phyloP scores from a whole-genome alignment of 192 early-diverging fungal species.

The Paraglomus brasilianum region DNA sequence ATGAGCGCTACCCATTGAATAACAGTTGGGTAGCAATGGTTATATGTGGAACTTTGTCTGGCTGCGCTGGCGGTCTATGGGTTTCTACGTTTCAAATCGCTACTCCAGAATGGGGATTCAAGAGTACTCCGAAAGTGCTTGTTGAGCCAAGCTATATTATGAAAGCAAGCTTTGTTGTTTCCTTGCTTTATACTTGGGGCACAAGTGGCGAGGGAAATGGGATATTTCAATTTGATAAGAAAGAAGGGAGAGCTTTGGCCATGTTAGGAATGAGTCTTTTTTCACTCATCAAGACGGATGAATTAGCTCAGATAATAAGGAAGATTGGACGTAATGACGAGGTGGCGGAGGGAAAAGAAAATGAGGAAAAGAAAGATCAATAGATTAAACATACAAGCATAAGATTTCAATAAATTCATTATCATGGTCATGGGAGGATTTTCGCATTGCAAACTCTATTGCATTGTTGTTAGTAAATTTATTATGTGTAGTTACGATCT shows the following conservation, averaged over 20 bases:
- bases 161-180: slow-evolving; percentile 11
- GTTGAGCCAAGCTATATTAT: slow-evolving; percentile 20
- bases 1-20: neutral
- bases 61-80: slow-evolving; percentile 6
- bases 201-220: neutral
- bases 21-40: slow-evolving; percentile 24
- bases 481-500: too few species aligned
- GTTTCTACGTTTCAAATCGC: neutral
- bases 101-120: slow-evolving; percentile 13
- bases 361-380: too few species aligned
- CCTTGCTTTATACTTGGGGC: slow-evolving; percentile 14
- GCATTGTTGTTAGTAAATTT: too few species aligned
- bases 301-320: too few species aligned
- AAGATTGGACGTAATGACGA: too few species aligned
- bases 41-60: slow-evolving; percentile 20
- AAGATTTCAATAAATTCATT: too few species aligned
- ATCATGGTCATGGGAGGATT: too few species aligned
- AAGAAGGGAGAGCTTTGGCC: slow-evolving; percentile 12
- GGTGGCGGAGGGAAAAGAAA: too few species aligned
- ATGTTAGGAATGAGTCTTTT: neutral
- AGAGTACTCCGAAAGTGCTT: neutral
- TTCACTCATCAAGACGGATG: too few species aligned
- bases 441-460: too few species aligned
- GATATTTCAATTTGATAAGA: neutral
- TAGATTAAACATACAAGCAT: too few species aligned